A percentile compares a stretch with the other conserved stretches of the same genome.
Conservation (phyloP, 495 filamentous ascomycete genomes). For the Lasiosphaeria hispida region DNA sequence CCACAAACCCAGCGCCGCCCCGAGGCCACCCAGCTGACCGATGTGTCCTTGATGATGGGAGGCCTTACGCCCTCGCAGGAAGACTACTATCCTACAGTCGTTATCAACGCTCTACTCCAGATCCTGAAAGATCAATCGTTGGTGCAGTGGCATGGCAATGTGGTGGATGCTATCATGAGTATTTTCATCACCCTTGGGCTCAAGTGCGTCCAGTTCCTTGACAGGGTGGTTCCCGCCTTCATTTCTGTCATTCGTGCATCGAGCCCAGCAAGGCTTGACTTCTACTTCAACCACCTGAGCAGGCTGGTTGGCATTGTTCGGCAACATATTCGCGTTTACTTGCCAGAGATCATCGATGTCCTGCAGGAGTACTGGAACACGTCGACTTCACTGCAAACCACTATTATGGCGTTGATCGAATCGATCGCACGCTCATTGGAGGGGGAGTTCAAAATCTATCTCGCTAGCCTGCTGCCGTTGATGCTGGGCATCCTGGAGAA, state of each 20-base stretch:
- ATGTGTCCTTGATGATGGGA: conserved; percentile 96
- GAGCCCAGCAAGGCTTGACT: conserved; percentile 70
- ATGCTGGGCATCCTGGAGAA: conserved; percentile 94
- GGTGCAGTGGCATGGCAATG: conserved; percentile 82
- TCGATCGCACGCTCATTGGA: conserved; percentile 90
- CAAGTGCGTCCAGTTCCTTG: conserved; percentile 91
- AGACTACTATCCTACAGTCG: conserved; percentile 97
- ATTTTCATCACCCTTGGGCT: conserved; percentile 94
- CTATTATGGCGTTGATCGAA: conserved; percentile 87
- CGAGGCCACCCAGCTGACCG: conserved; percentile 68
- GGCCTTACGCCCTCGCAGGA: conserved; percentile 95
- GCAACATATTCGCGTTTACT: conserved; percentile 88
- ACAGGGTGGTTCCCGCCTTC: conserved; percentile 91
- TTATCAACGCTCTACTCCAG: conserved; percentile 89
- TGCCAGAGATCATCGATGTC: conserved; percentile 78
- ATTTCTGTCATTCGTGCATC: conserved; percentile 79
- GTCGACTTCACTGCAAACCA: conserved; percentile 74
- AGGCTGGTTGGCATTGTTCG: conserved; percentile 91
- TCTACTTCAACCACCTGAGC: conserved; percentile 94
- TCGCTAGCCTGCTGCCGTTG: conserved; percentile 80
- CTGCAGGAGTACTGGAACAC: conserved; percentile 83
- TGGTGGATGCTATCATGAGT: conserved; percentile 98
- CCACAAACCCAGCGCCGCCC: conserved; percentile 60
- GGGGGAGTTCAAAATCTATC: conserved; percentile 94
- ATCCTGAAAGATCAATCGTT: conserved; percentile 88